Conservation (phyloP, 1,284 basidiomycete genomes). For the Trichosporon ovoides region DNA sequence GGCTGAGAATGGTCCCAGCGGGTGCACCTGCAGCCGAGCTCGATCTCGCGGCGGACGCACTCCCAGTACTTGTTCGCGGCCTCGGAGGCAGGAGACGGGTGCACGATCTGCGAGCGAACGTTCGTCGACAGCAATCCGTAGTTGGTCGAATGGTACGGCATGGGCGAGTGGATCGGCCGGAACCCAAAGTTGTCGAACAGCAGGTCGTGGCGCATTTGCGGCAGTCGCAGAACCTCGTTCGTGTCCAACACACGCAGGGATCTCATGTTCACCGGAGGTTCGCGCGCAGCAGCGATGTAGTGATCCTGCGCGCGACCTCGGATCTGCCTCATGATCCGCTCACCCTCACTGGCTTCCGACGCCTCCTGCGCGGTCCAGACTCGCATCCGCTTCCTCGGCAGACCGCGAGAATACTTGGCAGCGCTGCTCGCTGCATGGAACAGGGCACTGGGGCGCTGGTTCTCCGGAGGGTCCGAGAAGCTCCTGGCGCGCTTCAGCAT, state of each 20-base stretch:
- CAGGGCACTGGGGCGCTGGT: constrained; percentile 12
- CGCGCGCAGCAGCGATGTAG: constrained; percentile 26
- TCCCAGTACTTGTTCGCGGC: constrained; percentile 78
- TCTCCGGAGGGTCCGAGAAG: constrained; percentile 21
- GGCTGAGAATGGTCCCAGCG: constrained; percentile 56
- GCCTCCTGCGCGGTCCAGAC: constrained; percentile 19
- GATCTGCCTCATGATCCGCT: constrained; percentile 22
- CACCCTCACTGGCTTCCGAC: constrained; percentile 15
- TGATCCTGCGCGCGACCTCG: constrained; percentile 23
- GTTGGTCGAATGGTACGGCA: constrained; percentile 53
- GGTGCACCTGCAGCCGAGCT: constrained; percentile 75
- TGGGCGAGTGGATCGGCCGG: constrained; percentile 54
- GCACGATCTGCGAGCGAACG: constrained; percentile 24
- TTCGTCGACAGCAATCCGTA: constrained; percentile 25
- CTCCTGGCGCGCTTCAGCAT: constrained; percentile 20
- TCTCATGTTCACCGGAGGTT: constrained; percentile 72
- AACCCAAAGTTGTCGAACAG: constrained; percentile 62
- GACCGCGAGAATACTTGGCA: constrained; percentile 17
- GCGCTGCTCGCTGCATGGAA: constrained; percentile 12
- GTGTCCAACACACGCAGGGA: constrained; percentile 81
- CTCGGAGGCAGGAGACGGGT: constrained; percentile 45
- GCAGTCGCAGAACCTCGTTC: constrained; percentile 76
- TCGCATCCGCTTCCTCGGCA: constrained; percentile 20
- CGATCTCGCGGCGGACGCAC: constrained; percentile 71
- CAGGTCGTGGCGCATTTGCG: constrained; percentile 86